Conservation (phyloP, 495 filamentous ascomycete genomes). For the Penicillium manginii region DNA sequence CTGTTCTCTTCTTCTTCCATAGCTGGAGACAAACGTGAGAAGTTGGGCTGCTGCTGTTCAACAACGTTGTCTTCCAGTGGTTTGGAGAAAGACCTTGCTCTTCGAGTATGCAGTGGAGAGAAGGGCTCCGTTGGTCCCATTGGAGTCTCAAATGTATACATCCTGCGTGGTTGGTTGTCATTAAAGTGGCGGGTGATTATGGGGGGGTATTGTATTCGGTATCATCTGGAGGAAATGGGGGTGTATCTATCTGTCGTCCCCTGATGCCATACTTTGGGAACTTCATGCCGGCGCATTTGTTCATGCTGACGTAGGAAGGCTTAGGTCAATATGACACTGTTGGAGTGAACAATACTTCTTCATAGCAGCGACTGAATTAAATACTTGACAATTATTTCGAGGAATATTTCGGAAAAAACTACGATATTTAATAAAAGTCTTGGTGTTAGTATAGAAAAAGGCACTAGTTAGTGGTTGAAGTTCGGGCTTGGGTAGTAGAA, state of each 20-base stretch:
- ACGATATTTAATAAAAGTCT: too few relatives aligned
- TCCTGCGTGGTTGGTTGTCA: background rate
- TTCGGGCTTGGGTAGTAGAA: too few relatives aligned
- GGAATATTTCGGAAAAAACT: too few relatives aligned
- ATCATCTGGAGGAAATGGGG: background rate
- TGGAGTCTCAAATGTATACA: conserved; percentile 1
- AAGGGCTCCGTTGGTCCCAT: background rate
- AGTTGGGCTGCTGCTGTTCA: background rate
- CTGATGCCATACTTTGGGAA: background rate
- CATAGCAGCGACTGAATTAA: too few relatives aligned
- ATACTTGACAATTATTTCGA: too few relatives aligned
- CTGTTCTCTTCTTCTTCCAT: background rate
- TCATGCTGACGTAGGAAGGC: conserved; percentile 6
- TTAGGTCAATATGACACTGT: conserved; percentile 4
- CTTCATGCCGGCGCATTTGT: conserved; percentile 2
- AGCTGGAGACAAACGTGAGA: background rate
- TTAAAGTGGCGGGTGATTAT: too few relatives aligned
- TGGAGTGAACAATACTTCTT: too few relatives aligned
- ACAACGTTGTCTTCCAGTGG: background rate
- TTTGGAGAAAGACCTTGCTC: conserved; percentile 1
- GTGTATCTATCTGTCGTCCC: background rate
- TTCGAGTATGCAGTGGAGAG: background rate
- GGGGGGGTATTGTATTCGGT: background rate
- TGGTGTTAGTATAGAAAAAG: too few relatives aligned
- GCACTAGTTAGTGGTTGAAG: too few relatives aligned